Conservation (phyloP, 495 filamentous ascomycete species). For the Alectoria sarmentosa region DNA sequence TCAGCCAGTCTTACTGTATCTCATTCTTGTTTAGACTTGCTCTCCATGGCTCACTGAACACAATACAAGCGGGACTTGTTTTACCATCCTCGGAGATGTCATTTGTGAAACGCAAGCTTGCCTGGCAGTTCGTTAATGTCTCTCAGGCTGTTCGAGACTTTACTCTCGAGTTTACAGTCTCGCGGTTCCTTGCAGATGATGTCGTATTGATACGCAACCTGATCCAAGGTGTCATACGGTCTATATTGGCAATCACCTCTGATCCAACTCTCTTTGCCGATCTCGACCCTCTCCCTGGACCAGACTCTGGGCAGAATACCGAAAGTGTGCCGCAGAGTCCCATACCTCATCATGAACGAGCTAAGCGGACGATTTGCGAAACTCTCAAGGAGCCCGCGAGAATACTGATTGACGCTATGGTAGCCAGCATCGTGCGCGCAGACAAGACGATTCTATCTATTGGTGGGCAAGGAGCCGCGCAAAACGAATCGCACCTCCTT, state of each 20-base stretch:
- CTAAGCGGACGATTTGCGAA: slow-evolving; percentile 34
- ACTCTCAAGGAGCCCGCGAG: slow-evolving; percentile 41
- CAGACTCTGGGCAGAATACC: neutral
- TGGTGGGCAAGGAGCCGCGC: slow-evolving; percentile 30
- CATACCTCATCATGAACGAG: slow-evolving; percentile 24
- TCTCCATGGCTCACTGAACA: slow-evolving; percentile 35
- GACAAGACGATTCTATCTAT: slow-evolving; percentile 44
- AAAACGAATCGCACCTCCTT: slow-evolving; percentile 23
- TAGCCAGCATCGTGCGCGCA: slow-evolving; percentile 34
- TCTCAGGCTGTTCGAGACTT: slow-evolving; percentile 50
- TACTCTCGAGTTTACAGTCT: slow-evolving; percentile 45
- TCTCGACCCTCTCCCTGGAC: neutral
- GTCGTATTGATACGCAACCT: slow-evolving; percentile 42
- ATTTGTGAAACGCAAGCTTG: slow-evolving; percentile 34
- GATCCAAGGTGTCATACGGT: slow-evolving; percentile 46
- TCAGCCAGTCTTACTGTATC: neutral
- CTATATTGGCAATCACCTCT: slow-evolving; percentile 38
- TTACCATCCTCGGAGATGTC: slow-evolving; percentile 36
- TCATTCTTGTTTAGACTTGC: slow-evolving; percentile 19
- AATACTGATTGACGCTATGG: slow-evolving; percentile 41
- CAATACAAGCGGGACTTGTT: slow-evolving; percentile 39
- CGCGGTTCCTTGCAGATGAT: slow-evolving; percentile 43
- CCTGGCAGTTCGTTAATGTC: slow-evolving; percentile 45
- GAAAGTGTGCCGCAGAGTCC: slow-evolving; percentile 19
- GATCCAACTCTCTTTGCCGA: slow-evolving; percentile 37